Base-by-base conservation (phyloP, 2,329 filamentous ascomycete genomes). In the Trichoderma sp. region DNA sequence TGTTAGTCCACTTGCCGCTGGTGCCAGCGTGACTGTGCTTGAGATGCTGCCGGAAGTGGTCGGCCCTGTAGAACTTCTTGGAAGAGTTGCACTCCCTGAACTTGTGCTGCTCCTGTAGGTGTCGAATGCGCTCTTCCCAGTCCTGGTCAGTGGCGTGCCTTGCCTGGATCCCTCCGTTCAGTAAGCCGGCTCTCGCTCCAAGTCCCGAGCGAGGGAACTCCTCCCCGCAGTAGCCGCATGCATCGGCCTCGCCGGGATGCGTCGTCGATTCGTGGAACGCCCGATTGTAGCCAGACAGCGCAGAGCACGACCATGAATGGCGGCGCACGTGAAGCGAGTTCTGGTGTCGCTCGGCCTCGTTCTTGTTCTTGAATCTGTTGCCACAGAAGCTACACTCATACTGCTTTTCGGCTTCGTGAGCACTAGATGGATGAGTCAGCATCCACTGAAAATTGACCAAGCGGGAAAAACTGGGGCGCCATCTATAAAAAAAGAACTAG, bases 341-440 rank as follows among this genome's bases (percentile, higher is more conserved):
- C 77, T 97, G 94, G 78, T 98, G 95, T 37, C 96, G 89, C 80
- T 98, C 95, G 2, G 94, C 94, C 82, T 98, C 96, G 76, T 98
- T 98, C 82, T 98, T 98, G 83, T 98, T 98, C 82, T 98, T 98
- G 84, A 98, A 98, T 13, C 95, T 90, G 78, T 97, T 97, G 53
- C 92, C 92, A 79, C 95, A 98, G 78, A 93, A 98, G 33, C 89
- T 87, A 80, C 95, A 98, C 72, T 92, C 92, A 79, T 97, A 98
- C 80, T 98, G 95, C 80, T 98, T 98, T 80, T 98, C 96, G 77
- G 93, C 90, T 80, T 96, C 93, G 79, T 98, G 95, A 56, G 90
- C 84, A 72, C 95, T 97, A 29, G 53, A 35, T 11, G n/a, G 56
- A 35, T 27, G 52, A 33, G 59, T 61, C 40, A 70, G 61, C 55